Evolutionary conservation across 176 grass and related monocot genomes (phyloP), one percentile per base, ranked within the genome.

Genomic region (Pontederia paniculata): DNA sequence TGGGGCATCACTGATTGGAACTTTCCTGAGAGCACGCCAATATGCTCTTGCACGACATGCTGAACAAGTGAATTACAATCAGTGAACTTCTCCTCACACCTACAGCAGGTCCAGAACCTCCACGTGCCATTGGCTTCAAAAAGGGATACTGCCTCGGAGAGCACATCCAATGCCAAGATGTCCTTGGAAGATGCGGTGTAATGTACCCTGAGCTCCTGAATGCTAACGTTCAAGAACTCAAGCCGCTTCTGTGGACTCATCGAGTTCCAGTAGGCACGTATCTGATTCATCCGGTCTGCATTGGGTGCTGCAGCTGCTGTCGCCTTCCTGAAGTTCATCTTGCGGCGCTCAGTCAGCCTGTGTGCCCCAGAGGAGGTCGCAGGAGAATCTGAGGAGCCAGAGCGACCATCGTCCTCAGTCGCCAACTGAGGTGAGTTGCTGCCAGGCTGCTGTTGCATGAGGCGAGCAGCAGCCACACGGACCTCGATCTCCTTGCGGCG

Each of bases 401-500:
- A 70, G n/a, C 80, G 86, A 11, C 70, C 62, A 12, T 98, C 83
- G 3, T 91, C 83, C 22, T 72, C 82, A 12, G 50, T 61, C 56
- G 22, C 52, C 50, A 9, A 55, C 53, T 17, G 67, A 6, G 21
- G 78, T 55, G 20, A 57, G 17, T 5, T 62, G 17, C 17, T 41
- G 3, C n/a, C 16, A 19, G 47, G 50, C 53, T 83, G 83, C 55
- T 97, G 86, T 68, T 97, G 83, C 13, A 97, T 22, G 14, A 97
- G 62, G 45, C 68, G 76, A 16, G 84, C 70, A 0, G 80, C 93
- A 11, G 86, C 80, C 4, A 97, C 67, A 5, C 83, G 80, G 55
- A 84, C 86, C 74, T 97, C 93, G 52, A 97, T 91, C 77, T 97
- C 93, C 81, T 88, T 86, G 62, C 93, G 86, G 45, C 83, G 83